phyloP scores from a whole-genome alignment of 2,329 filamentous ascomycete genomes.

The Drechslera avenae region DNA sequence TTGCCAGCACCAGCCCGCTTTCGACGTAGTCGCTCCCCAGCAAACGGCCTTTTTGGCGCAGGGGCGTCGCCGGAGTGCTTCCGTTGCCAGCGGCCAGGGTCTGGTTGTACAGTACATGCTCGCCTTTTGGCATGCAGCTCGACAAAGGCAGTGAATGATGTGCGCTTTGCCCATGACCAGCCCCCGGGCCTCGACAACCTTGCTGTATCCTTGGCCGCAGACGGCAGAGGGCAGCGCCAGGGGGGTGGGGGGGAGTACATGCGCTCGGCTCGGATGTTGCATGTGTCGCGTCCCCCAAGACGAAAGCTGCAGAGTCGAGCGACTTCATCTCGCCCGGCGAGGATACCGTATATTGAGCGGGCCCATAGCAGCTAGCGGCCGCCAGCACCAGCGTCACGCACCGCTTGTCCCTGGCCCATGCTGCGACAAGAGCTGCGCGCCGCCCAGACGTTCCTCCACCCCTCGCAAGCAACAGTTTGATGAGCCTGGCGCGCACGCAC shows the following conservation, averaged over 20 bases:
- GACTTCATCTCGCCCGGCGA: no score
- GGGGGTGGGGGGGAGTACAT: conserved; percentile 4
- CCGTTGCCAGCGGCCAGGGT: conserved; percentile 18
- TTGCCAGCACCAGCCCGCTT: conserved; percentile 26
- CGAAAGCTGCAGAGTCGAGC: no score
- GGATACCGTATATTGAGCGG: no score
- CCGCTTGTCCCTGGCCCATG: no score
- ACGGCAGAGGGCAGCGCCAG: conserved; percentile 9
- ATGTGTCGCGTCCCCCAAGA: neutral
- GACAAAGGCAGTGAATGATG: conserved; percentile 9
- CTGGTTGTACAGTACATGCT: neutral
- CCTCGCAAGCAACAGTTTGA: no score
- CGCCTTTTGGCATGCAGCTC: neutral
- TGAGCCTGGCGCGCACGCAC: no score
- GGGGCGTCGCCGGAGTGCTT: conserved; percentile 21
- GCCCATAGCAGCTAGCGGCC: no score
- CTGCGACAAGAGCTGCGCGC: no score
- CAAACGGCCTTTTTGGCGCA: conserved; percentile 32
- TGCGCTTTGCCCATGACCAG: conserved; percentile 14
- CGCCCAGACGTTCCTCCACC: no score
- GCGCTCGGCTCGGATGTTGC: conserved; percentile 18
- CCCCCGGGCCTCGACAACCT: conserved; percentile 6
- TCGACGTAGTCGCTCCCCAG: conserved; percentile 18
- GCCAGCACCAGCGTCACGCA: no score
- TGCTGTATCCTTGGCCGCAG: conserved; percentile 17